Conservation (phyloP, 805 yeast genomes). For the Candida chauliodis region DNA sequence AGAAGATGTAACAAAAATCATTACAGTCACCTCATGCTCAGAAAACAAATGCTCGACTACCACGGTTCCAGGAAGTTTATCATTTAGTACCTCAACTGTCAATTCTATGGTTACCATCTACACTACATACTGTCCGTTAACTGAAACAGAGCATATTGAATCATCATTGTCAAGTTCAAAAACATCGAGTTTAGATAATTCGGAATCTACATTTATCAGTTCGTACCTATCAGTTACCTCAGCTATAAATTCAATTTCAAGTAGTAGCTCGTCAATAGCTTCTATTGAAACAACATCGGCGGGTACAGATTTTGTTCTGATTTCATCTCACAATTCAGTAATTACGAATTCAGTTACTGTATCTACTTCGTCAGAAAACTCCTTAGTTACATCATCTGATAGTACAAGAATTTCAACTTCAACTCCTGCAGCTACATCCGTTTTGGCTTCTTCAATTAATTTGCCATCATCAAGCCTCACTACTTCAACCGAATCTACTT, state of each 20-base stretch:
- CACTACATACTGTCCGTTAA: slow-evolving; percentile 35
- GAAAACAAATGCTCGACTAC: slow-evolving; percentile 29
- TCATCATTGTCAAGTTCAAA: slow-evolving; percentile 12
- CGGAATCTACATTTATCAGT: not conserved
- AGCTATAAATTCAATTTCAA: not conserved
- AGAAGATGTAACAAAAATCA: slow-evolving; percentile 20
- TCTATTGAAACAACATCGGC: not conserved
- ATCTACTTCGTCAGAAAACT: not conserved
- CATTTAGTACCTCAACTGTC: slow-evolving; percentile 22
- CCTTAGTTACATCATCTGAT: not conserved
- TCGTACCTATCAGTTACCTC: not conserved
- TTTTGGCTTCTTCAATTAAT: not conserved
- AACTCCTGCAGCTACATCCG: not conserved
- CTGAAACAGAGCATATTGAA: slow-evolving; percentile 14
- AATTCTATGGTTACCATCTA: slow-evolving; percentile 24
- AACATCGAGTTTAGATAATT: too few species aligned
- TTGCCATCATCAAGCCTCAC: not conserved
- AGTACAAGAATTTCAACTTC: not conserved
- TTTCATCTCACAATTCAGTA: too few species aligned
- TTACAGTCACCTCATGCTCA: slow-evolving; percentile 35
- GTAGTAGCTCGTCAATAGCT: not conserved
- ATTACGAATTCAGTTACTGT: too few species aligned
- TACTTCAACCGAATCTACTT: not conserved
- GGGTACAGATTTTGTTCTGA: too few species aligned
- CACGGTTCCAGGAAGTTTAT: slow-evolving; percentile 24